Evolutionary conservation across 2,329 filamentous ascomycete genomes (phyloP).

Genomic region (Colletotrichum sp.): DNA sequence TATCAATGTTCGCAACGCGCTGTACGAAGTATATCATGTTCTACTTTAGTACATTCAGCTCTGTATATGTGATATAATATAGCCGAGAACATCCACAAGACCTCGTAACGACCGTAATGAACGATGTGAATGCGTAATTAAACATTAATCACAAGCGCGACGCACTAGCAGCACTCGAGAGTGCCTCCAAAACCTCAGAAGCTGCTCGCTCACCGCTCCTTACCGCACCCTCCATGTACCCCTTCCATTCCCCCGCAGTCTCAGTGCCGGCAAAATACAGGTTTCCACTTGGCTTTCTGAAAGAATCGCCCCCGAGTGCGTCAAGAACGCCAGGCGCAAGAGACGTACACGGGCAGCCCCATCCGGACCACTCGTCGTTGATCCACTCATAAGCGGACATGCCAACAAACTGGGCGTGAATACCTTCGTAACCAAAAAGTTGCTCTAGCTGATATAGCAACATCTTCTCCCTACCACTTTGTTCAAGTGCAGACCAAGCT

Average conservation of each 20-base stretch:
- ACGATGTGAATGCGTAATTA: not conserved
- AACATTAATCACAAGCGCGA: not conserved
- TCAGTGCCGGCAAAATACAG: conserved; percentile 56
- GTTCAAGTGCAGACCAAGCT: conserved; percentile 30
- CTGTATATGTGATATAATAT: not conserved
- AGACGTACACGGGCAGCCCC: conserved; percentile 42
- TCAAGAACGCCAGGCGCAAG: conserved; percentile 42
- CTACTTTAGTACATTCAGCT: not conserved
- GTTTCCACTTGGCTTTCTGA: conserved; percentile 40
- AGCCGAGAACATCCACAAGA: not conserved
- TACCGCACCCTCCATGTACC: conserved; percentile 64
- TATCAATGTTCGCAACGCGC: not conserved
- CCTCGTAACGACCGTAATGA: not conserved
- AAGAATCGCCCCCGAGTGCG: conserved; percentile 29
- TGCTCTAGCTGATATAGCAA: conserved; percentile 30
- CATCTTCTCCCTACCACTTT: conserved; percentile 21
- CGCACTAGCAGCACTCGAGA: not conserved
- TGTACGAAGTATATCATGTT: not conserved
- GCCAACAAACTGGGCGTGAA: conserved; percentile 30
- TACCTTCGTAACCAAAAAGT: conserved; percentile 22
- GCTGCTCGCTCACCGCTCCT: conserved; percentile 52
- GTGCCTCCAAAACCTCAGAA: conserved; percentile 37
- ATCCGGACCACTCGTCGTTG: conserved; percentile 39
- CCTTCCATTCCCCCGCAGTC: conserved; percentile 55
- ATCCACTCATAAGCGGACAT: conserved; percentile 40